These are phyloP conservation scores for Telfairia occidentalis DNA, from an alignment of 331 rosid genomes.

Conservation along the genomic window DNA sequence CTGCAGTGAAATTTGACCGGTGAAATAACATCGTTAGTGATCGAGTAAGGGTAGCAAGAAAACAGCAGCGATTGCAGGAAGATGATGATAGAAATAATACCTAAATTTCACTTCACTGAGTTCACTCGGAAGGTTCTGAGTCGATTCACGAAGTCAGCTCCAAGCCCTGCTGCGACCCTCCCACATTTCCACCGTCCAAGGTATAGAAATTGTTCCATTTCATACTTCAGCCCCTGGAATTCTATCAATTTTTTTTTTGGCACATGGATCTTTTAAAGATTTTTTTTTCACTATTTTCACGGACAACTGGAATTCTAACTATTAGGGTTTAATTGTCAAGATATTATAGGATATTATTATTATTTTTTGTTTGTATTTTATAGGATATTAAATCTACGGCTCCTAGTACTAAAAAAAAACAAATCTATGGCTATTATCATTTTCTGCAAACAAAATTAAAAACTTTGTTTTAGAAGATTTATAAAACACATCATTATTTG, in stretches of 20 bases:
- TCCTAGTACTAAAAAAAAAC: too few species aligned
- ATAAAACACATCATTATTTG: too few species aligned
- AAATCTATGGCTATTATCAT: too few species aligned
- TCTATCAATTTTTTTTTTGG: neutral
- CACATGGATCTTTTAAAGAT: neutral
- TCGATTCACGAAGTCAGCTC: constrained; percentile 5
- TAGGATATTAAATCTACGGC: too few species aligned
- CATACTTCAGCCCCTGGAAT: neutral
- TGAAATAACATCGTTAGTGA: neutral
- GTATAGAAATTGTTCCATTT: neutral
- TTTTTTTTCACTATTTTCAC: too few species aligned
- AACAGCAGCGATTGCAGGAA: neutral
- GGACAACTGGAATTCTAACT: too few species aligned
- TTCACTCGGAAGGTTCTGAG: neutral
- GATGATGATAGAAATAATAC: neutral
- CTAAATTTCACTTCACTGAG: neutral
- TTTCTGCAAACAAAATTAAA: neutral
- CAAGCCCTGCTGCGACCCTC: neutral
- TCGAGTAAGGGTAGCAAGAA: neutral
- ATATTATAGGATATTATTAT: too few species aligned
- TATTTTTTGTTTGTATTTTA: too few species aligned
- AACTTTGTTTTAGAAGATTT: too few species aligned
- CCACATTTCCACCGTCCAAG: neutral
- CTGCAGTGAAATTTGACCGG: neutral
- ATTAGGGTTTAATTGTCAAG: too few species aligned